Evolutionary conservation across 2,329 filamentous ascomycete species (phyloP).

Genomic region (Ophidiomyces ophidiicola): DNA sequence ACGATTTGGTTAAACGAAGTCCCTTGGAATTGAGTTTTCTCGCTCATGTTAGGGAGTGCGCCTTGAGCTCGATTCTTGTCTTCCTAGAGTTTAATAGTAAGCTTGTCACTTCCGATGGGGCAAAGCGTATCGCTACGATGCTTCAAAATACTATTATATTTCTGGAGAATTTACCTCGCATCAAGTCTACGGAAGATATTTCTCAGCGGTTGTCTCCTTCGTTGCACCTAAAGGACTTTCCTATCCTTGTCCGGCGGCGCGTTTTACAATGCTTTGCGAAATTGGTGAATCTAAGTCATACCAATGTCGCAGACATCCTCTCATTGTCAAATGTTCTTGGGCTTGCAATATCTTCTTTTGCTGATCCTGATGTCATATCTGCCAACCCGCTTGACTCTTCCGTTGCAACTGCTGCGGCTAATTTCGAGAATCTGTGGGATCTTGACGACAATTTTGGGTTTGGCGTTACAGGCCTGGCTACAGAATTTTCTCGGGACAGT

Average conservation of each 20-base stretch:
- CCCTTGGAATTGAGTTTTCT: constrained; percentile 84
- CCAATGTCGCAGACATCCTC: constrained; percentile 71
- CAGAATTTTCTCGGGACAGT: constrained; percentile 65
- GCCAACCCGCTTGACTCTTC: constrained; percentile 70
- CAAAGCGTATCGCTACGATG: constrained; percentile 84
- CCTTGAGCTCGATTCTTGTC: constrained; percentile 76
- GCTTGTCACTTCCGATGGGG: constrained; percentile 83
- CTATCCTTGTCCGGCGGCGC: constrained; percentile 82
- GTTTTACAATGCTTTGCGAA: constrained; percentile 93
- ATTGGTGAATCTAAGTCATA: constrained; percentile 75
- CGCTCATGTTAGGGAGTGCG: constrained; percentile 88
- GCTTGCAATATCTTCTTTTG: constrained; percentile 79
- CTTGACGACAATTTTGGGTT: constrained; percentile 89
- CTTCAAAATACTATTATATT: constrained; percentile 88
- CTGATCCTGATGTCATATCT: constrained; percentile 67
- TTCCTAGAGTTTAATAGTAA: constrained; percentile 91
- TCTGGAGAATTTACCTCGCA: constrained; percentile 67
- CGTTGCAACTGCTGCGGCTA: constrained; percentile 78
- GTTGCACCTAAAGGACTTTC: constrained; percentile 77
- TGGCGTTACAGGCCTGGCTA: constrained; percentile 75
- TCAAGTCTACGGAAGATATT: constrained; percentile 77
- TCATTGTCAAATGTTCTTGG: constrained; percentile 86
- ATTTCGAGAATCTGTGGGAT: constrained; percentile 92
- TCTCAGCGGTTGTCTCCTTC: constrained; percentile 71
- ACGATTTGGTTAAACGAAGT: constrained; percentile 73